These are phyloP conservation scores for Plenodomus biglobosus DNA, from an alignment of 2,329 filamentous ascomycete genomes.

Conservation along the genomic window DNA sequence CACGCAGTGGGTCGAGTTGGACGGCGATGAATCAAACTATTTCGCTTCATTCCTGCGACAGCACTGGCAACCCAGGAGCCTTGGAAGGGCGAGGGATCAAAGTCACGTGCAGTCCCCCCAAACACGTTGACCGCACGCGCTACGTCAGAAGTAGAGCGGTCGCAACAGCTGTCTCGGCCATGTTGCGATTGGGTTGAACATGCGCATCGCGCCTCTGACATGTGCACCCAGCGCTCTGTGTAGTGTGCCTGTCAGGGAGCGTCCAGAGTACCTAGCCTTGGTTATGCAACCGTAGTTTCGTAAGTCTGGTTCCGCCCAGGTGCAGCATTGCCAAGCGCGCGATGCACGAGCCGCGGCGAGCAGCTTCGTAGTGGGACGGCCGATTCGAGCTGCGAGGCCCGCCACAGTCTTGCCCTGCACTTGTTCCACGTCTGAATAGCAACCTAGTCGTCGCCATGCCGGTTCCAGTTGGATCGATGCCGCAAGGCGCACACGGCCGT, in stretches of 20 bases:
- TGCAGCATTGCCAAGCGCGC: conserved; percentile 7
- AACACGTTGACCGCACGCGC: no score
- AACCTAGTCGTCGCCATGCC: conserved; percentile 51
- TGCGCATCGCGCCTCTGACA: not conserved
- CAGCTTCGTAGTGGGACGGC: conserved; percentile 14
- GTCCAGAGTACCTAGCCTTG: not conserved
- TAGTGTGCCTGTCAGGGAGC: not conserved
- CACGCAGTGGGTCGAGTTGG: conserved; percentile 1
- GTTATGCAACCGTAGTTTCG: conserved; percentile 11
- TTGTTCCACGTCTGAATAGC: conserved; percentile 5
- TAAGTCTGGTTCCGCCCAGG: conserved; percentile 11
- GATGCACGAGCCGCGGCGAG: conserved; percentile 17
- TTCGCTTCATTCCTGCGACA: conserved; percentile 19
- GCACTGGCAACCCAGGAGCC: no score
- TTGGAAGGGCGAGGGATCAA: conserved; percentile 3
- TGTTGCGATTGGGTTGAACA: not conserved
- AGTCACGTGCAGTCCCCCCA: conserved; percentile 19
- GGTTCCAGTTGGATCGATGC: conserved; percentile 55
- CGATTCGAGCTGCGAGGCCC: conserved; percentile 9
- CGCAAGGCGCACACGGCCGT: conserved; percentile 41
- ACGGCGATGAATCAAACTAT: conserved; percentile 1
- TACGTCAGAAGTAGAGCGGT: conserved; percentile 4
- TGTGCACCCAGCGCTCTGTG: not conserved
- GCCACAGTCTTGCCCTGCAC: conserved; percentile 20
- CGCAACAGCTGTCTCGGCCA: not conserved